These are phyloP conservation scores for Fennellomyces sp. DNA, from an alignment of 371 early-diverging fungal genomes.

Conservation along the genomic window DNA sequence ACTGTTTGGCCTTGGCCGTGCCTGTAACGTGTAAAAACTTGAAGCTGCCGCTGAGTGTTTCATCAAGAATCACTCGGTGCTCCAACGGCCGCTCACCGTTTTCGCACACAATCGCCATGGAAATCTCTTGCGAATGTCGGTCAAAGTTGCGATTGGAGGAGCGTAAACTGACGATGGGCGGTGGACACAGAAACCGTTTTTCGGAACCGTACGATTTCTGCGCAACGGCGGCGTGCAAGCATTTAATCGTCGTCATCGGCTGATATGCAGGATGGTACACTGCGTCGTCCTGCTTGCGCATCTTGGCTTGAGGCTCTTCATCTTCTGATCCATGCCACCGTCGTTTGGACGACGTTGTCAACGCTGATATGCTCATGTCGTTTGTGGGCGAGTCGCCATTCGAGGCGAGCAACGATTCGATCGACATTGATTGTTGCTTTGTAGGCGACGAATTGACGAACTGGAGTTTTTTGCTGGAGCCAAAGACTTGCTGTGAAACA, in stretches of 20 bases:
- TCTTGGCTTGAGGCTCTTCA: conserved; percentile 6
- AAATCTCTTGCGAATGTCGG: conserved; percentile 32
- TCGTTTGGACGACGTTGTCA: conserved; percentile 2
- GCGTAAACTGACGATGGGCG: conserved; percentile 62
- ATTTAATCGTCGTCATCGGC: conserved; percentile 51
- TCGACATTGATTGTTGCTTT: conserved; percentile 40
- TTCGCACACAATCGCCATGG: conserved; percentile 68
- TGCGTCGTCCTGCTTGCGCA: conserved; percentile 6
- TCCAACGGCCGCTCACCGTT: conserved; percentile 50
- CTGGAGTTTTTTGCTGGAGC: conserved; percentile 44
- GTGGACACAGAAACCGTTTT: conserved; percentile 85
- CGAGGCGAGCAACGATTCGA: conserved; percentile 38
- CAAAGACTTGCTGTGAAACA: conserved; percentile 45
- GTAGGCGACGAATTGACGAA: conserved; percentile 30
- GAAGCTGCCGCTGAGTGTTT: conserved; percentile 55
- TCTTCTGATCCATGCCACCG: conserved; percentile 1
- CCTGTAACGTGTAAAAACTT: conserved; percentile 77
- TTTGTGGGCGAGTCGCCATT: conserved; percentile 16
- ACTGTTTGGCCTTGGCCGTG: conserved; percentile 78
- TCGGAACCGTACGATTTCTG: conserved; percentile 92
- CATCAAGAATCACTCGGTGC: conserved; percentile 60
- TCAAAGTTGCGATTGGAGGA: conserved; percentile 21
- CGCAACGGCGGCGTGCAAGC: conserved; percentile 71
- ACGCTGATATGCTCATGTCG: neutral
- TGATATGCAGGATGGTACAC: neutral